A percentile compares a stretch with the other conserved stretches of the same genome.
phyloP scores from a whole-genome alignment of 345 rosid species.

The Draba incana region DNA sequence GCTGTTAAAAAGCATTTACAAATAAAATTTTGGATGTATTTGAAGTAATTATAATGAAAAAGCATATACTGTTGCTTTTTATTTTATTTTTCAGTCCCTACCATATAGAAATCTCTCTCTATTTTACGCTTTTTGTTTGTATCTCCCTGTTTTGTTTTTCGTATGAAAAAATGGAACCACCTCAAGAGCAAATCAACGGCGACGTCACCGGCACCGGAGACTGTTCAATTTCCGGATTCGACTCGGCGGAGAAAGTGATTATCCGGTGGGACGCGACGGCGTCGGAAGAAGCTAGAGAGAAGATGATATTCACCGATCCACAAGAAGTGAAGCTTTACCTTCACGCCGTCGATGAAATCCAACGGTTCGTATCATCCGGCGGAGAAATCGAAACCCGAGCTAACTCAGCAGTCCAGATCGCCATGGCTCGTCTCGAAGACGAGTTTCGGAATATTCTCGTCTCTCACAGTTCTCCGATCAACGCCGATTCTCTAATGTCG shows the following conservation, averaged over 20 bases:
- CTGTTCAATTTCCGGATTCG: slow-evolving; percentile 47
- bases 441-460: slow-evolving; percentile 88
- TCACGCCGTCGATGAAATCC: slow-evolving; percentile 91
- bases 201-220: slow-evolving; percentile 24
- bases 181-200: slow-evolving; percentile 45
- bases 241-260: slow-evolving; percentile 71
- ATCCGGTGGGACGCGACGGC: slow-evolving; percentile 92
- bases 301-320: slow-evolving; percentile 85
- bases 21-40: slow-evolving; percentile 12
- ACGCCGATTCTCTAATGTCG: slow-evolving; percentile 55
- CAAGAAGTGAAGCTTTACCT: slow-evolving; percentile 77
- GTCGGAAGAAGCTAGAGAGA: slow-evolving; percentile 82
- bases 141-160: slow-evolving; percentile 6
- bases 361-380: slow-evolving; percentile 52
- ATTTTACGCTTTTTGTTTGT: slow-evolving; percentile 19
- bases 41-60: neutral
- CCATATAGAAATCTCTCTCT: slow-evolving; percentile 16
- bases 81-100: neutral
- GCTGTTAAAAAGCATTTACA: slow-evolving; percentile 20
- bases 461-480: slow-evolving; percentile 62
- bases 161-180: slow-evolving; percentile 58
- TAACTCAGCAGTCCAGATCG: slow-evolving; percentile 80
- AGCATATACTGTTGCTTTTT: slow-evolving; percentile 24
- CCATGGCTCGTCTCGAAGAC: slow-evolving; percentile 97
- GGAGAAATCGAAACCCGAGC: slow-evolving; percentile 48